Base-by-base conservation (phyloP, 352 stramenopile genomes). In the Chrysophaeum taylorii region DNA sequence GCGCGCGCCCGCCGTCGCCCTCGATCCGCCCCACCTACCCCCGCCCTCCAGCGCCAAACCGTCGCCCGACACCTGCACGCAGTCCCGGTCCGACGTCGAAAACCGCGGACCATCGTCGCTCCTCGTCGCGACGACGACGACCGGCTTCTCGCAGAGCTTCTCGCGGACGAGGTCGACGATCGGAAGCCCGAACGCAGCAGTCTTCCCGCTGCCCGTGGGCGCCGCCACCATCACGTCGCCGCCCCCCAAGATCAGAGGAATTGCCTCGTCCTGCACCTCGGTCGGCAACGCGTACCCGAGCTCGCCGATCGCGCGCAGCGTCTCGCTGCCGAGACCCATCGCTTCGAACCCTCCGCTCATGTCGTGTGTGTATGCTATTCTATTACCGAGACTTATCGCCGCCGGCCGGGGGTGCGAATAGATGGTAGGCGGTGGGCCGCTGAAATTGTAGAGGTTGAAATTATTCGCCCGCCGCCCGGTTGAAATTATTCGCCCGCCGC, bases 101-200 rank as follows among this genome's bases (percentile, higher is more conserved):
- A 70, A 73, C 12, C 53, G 41, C 9, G 14, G 12, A 53, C 15
- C 62, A 31, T 23, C 12, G 25, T 33, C 18, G 37, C 12, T 25
- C 12, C 23, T 14, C 31, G 37, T 16, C 18, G 62, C 45, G n/a
- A 12, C 27, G 21, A 70, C 29, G 35, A 0, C 27, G 15, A 35
- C 67, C 50, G 70, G 29, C 45, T 71, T 48, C 53, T 76, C 69
- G n/a, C 45, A 2, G 29, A 57, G 63, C 43, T 89, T 85, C 57
- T 86, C 71, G 43, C 87, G 70, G 2, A 89, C 70, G 12, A 81
- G 76, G 73, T 98, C 92, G 37, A 98, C 81, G 60, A 98, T 93
- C 14, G 93, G 94, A 53, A 98, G 86, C 64, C 85, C 85, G 79
- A 98, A 98, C 45, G 90, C 90, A 45, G 85, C 90, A n/a, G 89